These are phyloP conservation scores for Gnomoniopsis sp. DNA, from an alignment of 2,329 filamentous ascomycete species.

Conservation along the genomic window DNA sequence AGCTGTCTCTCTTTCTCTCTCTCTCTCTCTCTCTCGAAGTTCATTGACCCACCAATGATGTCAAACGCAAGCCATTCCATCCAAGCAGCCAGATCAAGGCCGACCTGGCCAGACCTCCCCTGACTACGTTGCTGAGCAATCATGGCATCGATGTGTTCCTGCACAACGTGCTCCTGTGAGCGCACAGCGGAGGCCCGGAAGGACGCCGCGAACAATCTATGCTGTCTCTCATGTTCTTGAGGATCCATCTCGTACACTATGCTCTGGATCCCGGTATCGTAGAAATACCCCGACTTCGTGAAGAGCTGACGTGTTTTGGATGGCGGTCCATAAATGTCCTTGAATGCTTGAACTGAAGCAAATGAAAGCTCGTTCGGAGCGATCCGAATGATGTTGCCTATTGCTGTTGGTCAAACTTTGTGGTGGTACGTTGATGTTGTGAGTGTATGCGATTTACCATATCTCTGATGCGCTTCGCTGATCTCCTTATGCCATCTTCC, in stretches of 20 bases:
- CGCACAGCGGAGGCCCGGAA: constrained; percentile 21
- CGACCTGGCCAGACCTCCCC: background rate
- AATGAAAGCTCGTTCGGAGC: constrained; percentile 23
- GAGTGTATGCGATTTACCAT: constrained; percentile 4
- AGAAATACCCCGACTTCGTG: constrained; percentile 18
- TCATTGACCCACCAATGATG: constrained; percentile 19
- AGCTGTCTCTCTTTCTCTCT: too few species aligned
- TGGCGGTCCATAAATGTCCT: constrained; percentile 19
- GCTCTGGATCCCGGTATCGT: constrained; percentile 17
- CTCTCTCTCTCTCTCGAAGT: background rate
- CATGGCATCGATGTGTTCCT: constrained; percentile 20
- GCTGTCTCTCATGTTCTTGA: constrained; percentile 20
- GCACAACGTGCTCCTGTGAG: constrained; percentile 23
- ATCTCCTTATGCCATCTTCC: constrained; percentile 14
- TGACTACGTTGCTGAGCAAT: constrained; percentile 17
- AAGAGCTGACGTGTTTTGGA: constrained; percentile 21
- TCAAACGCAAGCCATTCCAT: constrained; percentile 25
- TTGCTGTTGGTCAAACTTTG: background rate
- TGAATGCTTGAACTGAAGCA: constrained; percentile 11
- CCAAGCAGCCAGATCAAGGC: constrained; percentile 20
- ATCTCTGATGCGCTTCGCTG: constrained; percentile 14
- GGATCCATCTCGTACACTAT: constrained; percentile 21
- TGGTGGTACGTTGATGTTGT: too few species aligned
- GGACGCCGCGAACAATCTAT: constrained; percentile 20
- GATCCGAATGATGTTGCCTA: constrained; percentile 20